A percentile compares a stretch with the other conserved stretches of the same genome.
phyloP scores from a whole-genome alignment of 805 yeast species.

The Teunomyces cretensis region DNA sequence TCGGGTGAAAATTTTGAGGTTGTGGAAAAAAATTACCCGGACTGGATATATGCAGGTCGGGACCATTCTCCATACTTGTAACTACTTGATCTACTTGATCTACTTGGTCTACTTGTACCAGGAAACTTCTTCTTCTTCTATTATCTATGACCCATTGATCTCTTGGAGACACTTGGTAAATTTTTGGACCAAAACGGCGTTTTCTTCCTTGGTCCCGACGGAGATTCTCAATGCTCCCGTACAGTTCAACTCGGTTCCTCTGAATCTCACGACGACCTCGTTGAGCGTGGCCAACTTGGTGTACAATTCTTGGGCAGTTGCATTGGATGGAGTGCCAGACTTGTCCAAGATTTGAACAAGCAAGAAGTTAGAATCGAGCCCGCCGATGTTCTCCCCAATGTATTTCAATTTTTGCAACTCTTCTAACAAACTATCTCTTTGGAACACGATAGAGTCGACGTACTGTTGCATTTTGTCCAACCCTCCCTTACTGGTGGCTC shows the following conservation, averaged over 20 bases:
- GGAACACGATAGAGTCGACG: slow-evolving; percentile 49
- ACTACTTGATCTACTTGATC: no score
- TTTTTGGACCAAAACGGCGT: slow-evolving; percentile 52
- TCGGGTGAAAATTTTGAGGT: slow-evolving; percentile 4
- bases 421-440: slow-evolving; percentile 55
- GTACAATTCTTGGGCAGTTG: slow-evolving; percentile 66
- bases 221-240: slow-evolving; percentile 84
- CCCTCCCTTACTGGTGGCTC: slow-evolving; percentile 64
- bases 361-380: slow-evolving; percentile 82
- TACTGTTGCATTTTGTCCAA: slow-evolving; percentile 56
- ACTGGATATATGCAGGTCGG: background rate
- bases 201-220: slow-evolving; percentile 81
- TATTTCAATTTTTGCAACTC: slow-evolving; percentile 57
- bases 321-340: slow-evolving; percentile 64
- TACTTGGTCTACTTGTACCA: background rate
- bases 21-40: background rate
- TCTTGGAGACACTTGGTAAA: slow-evolving; percentile 22
- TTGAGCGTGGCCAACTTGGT: slow-evolving; percentile 66
- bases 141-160: background rate
- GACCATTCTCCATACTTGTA: no score
- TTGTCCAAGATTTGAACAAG: slow-evolving; percentile 68
- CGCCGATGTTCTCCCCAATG: slow-evolving; percentile 77
- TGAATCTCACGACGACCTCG: slow-evolving; percentile 82
- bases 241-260: slow-evolving; percentile 91
- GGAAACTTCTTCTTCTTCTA: background rate